These are phyloP conservation scores for Aureobasidium mangrovei DNA, from an alignment of 2,329 filamentous ascomycete species.

Conservation along the genomic window DNA sequence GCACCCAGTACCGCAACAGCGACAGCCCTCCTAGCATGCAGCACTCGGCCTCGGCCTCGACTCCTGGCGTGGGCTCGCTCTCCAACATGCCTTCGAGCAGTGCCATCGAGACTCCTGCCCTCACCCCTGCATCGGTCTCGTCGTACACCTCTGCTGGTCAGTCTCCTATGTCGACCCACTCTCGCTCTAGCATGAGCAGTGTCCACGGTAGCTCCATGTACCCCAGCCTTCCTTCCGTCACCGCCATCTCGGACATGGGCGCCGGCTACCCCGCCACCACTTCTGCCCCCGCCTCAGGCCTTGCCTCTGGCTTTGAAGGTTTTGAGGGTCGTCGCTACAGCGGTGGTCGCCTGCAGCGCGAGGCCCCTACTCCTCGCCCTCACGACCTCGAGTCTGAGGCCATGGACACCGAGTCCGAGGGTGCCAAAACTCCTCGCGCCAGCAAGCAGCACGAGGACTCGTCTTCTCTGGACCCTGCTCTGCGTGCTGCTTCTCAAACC, in stretches of 20 bases:
- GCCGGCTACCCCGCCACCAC: constrained; percentile 55
- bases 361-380: constrained; percentile 37
- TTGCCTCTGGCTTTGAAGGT: constrained; percentile 55
- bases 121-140: constrained; percentile 66
- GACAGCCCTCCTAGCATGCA: constrained; percentile 45
- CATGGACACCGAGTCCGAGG: constrained; percentile 35
- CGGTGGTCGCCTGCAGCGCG: constrained; percentile 50
- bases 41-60: constrained; percentile 26
- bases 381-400: constrained; percentile 31
- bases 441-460: constrained; percentile 24
- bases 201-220: constrained; percentile 56
- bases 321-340: constrained; percentile 54
- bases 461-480: constrained; percentile 29
- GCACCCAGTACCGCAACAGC: constrained; percentile 49
- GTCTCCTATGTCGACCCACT: constrained; percentile 63
- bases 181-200: constrained; percentile 45
- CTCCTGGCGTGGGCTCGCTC: constrained; percentile 28
- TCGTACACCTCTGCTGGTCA: constrained; percentile 67
- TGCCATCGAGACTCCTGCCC: constrained; percentile 57
- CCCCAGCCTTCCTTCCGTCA: constrained; percentile 64
- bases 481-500: constrained; percentile 23
- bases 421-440: constrained; percentile 27
- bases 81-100: constrained; percentile 32
- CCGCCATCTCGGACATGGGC: constrained; percentile 51
- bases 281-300: constrained; percentile 57